A percentile compares a stretch with the other conserved stretches of the same genome.
Conservation (phyloP, 2,329 filamentous ascomycete genomes). For the Pseudopyrenochaeta lycopersici region DNA sequence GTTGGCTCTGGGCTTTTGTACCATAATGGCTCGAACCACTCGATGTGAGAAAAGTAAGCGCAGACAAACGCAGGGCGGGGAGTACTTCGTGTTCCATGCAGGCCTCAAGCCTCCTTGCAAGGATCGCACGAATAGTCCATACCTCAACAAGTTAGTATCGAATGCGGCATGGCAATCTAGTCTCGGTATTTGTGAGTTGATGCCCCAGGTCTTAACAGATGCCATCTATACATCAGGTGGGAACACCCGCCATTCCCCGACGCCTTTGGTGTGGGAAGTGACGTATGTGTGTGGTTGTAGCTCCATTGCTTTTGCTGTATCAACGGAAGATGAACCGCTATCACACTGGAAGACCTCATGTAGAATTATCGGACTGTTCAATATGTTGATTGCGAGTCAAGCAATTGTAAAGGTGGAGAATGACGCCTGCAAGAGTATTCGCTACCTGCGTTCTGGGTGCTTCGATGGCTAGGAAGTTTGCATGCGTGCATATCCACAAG, state of each 20-base stretch:
- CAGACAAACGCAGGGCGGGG: conserved; percentile 7
- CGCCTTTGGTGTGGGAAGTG: background rate
- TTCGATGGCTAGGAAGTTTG: background rate
- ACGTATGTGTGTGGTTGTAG: background rate
- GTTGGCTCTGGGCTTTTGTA: conserved; percentile 4
- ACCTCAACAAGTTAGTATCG: conserved; percentile 10
- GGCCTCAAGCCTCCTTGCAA: conserved; percentile 8
- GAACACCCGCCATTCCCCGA: background rate
- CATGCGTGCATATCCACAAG: background rate
- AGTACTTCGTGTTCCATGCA: conserved; percentile 7
- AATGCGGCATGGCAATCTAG: conserved; percentile 11
- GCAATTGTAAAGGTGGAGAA: conserved; percentile 1
- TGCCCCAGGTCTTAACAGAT: conserved; percentile 7
- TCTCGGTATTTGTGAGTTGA: conserved; percentile 13
- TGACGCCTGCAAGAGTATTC: conserved; percentile 3
- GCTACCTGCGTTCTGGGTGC: conserved; percentile 9
- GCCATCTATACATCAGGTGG: conserved; percentile 4
- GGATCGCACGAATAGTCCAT: conserved; percentile 3
- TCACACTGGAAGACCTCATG: background rate
- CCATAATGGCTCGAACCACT: background rate
- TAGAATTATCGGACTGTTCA: background rate
- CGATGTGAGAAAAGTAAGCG: background rate
- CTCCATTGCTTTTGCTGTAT: background rate
- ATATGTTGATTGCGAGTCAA: conserved; percentile 4
- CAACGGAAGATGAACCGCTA: background rate